Conservation (phyloP, 345 rosid species). For the Boechera retrofracta region DNA sequence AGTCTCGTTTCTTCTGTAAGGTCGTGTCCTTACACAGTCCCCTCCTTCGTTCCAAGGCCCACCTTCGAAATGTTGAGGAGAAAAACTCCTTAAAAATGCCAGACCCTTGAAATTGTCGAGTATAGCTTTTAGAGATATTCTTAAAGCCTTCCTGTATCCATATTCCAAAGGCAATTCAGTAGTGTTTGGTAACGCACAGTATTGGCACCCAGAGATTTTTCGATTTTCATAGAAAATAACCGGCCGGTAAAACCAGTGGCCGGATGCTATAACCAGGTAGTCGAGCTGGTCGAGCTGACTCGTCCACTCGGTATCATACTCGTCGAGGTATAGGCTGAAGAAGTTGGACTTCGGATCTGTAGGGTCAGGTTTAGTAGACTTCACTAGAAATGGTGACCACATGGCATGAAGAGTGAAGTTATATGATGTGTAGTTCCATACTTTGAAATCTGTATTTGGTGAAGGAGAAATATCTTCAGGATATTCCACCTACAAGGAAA, state of each 20-base stretch:
- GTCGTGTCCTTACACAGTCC: conserved; percentile 61
- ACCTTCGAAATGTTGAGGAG: conserved; percentile 81
- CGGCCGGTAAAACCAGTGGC: conserved; percentile 83
- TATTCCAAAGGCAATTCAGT: conserved; percentile 60
- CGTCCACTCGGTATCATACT: conserved; percentile 60
- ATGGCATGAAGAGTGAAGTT: conserved; percentile 74
- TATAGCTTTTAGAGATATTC: conserved; percentile 66
- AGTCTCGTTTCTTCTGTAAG: conserved; percentile 66
- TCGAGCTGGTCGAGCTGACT: conserved; percentile 60
- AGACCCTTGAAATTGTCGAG: conserved; percentile 62
- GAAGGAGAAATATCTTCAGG: conserved; percentile 69
- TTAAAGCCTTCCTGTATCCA: conserved; percentile 67
- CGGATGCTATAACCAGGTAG: conserved; percentile 62
- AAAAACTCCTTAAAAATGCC: conserved; percentile 64
- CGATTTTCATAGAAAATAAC: conserved; percentile 57
- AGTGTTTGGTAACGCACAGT: conserved; percentile 56
- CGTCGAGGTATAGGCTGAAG: conserved; percentile 70
- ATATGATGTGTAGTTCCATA: conserved; percentile 68
- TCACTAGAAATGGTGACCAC: conserved; percentile 76
- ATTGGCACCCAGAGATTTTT: conserved; percentile 65
- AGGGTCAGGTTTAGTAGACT: conserved; percentile 49
- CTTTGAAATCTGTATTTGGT: conserved; percentile 56
- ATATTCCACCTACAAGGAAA: conserved; percentile 62
- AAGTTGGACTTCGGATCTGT: conserved; percentile 57
- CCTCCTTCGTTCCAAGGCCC: conserved; percentile 83